Percentiles rank a stretch among this genome's conserved stretches.
phyloP scores from a whole-genome alignment of 2,329 filamentous ascomycete species.

The Nigrospora oryzae region DNA sequence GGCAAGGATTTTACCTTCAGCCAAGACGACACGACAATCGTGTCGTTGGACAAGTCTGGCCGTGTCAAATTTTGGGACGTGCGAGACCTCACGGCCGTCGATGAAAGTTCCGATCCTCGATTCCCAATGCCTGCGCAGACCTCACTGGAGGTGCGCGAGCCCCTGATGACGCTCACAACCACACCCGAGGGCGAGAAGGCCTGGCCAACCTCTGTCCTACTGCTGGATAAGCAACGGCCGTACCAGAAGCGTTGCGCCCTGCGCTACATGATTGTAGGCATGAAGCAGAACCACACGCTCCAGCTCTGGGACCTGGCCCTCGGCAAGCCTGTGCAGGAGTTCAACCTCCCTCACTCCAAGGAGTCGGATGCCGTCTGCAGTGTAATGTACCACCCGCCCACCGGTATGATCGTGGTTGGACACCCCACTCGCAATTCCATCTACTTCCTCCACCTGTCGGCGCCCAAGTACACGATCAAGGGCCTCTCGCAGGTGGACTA shows the following conservation, averaged over 20 bases:
- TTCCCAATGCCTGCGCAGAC: slow-evolving; percentile 44
- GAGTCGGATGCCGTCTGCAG: slow-evolving; percentile 98
- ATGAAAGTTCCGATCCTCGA: slow-evolving; percentile 40
- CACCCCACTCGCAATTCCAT: slow-evolving; percentile 96
- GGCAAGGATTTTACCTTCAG: slow-evolving; percentile 98
- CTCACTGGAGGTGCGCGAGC: slow-evolving; percentile 72
- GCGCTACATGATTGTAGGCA: slow-evolving; percentile 91
- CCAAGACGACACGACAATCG: slow-evolving; percentile 89
- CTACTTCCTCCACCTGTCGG: slow-evolving; percentile 93
- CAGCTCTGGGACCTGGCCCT: slow-evolving; percentile 97
- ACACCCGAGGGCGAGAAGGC: slow-evolving; percentile 86
- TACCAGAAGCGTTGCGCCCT: slow-evolving; percentile 85
- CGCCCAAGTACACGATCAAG: slow-evolving; percentile 81
- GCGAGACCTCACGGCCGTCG: slow-evolving; percentile 57
- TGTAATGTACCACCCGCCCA: slow-evolving; percentile 84
- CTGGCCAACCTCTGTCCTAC: slow-evolving; percentile 91
- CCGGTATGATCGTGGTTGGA: slow-evolving; percentile 88
- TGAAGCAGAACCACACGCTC: slow-evolving; percentile 98
- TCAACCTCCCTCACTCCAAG: slow-evolving; percentile 91
- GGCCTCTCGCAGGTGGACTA: slow-evolving; percentile 82
- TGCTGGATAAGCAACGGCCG: slow-evolving; percentile 92
- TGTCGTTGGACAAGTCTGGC: slow-evolving; percentile 93
- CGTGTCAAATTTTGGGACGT: slow-evolving; percentile 98
- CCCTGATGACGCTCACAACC: slow-evolving; percentile 78
- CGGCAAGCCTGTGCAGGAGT: slow-evolving; percentile 90